Evolutionary conservation across 2,329 filamentous ascomycete genomes (phyloP).

Genomic region (Ophioceras dolichostomum): DNA sequence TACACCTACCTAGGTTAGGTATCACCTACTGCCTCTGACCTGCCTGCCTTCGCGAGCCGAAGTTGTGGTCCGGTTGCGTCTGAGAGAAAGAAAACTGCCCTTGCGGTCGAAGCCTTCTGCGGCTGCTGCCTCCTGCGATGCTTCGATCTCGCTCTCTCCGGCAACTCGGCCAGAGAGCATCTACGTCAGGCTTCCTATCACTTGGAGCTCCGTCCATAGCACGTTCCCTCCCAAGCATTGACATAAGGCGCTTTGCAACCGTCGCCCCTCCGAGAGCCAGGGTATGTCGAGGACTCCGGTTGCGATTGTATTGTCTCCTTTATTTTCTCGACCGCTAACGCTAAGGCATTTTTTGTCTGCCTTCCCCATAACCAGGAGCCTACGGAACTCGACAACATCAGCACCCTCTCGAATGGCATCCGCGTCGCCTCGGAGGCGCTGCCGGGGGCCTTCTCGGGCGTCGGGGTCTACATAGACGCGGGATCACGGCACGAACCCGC

Average conservation of each 20-base stretch:
- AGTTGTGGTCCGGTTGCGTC: too few relatives aligned
- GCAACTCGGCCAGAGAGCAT: slow-evolving; percentile 1
- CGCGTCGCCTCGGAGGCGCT: slow-evolving; percentile 91
- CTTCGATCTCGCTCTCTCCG: slow-evolving; percentile 1
- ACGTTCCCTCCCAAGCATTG: not conserved
- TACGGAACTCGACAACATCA: slow-evolving; percentile 75
- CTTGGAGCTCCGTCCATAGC: too few relatives aligned
- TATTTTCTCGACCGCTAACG: too few relatives aligned
- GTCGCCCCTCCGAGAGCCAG: slow-evolving; percentile 4
- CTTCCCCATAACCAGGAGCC: slow-evolving; percentile 50
- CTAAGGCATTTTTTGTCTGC: not conserved
- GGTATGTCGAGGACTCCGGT: too few relatives aligned
- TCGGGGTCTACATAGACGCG: slow-evolving; percentile 91
- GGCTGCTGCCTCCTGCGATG: too few relatives aligned
- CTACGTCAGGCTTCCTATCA: too few relatives aligned
- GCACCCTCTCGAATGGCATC: slow-evolving; percentile 81
- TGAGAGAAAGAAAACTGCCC: too few relatives aligned
- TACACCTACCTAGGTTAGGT: too few relatives aligned
- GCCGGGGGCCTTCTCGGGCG: slow-evolving; percentile 85
- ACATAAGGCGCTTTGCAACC: slow-evolving; percentile 2
- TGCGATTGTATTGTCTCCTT: too few relatives aligned
- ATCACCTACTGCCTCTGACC: too few relatives aligned
- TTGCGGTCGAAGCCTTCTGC: too few relatives aligned
- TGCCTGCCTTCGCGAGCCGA: too few relatives aligned
- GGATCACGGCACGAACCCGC: slow-evolving; percentile 89